A percentile compares a stretch with the other conserved stretches of the same genome.
These are phyloP conservation scores for Aspergillus bertholletiae DNA, from an alignment of 495 filamentous ascomycete genomes.

Conservation along the genomic window DNA sequence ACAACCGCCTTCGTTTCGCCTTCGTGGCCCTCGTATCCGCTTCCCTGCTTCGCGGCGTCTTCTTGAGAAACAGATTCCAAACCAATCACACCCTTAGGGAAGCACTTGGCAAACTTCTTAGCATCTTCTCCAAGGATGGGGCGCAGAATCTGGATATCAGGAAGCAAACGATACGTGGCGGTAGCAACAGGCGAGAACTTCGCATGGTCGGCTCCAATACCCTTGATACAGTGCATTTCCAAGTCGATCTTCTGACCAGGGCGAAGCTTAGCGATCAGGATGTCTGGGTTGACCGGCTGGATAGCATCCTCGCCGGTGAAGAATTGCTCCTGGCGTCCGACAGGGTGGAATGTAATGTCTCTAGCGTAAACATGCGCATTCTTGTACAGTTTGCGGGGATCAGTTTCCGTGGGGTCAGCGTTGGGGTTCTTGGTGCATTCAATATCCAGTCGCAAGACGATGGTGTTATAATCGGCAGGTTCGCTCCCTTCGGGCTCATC, in stretches of 20 bases:
- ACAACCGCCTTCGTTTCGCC: conserved; percentile 85
- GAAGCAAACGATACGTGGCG: conserved; percentile 85
- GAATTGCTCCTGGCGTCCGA: conserved; percentile 65
- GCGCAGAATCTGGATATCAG: conserved; percentile 72
- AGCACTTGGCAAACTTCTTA: conserved; percentile 85
- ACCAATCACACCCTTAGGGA: conserved; percentile 83
- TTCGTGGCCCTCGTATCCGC: conserved; percentile 66
- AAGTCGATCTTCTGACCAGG: conserved; percentile 84
- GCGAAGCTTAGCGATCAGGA: conserved; percentile 89
- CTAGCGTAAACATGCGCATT: conserved; percentile 84
- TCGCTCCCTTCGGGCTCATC: conserved; percentile 45
- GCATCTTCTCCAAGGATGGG: conserved; percentile 87
- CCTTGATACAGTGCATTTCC: conserved; percentile 86
- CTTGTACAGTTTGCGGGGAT: conserved; percentile 79
- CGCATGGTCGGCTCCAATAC: conserved; percentile 90
- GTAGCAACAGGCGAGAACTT: conserved; percentile 98
- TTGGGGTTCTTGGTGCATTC: conserved; percentile 73
- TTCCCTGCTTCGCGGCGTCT: conserved; percentile 58
- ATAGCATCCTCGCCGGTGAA: conserved; percentile 67
- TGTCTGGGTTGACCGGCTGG: conserved; percentile 80
- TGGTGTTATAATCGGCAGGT: conserved; percentile 75
- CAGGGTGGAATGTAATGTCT: conserved; percentile 70
- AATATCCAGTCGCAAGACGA: conserved; percentile 66
- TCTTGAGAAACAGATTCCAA: conserved; percentile 66
- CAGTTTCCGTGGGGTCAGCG: conserved; percentile 65